Base-by-base conservation (phyloP, 352 stramenopile species). In the Phytophthora kernoviae region DNA sequence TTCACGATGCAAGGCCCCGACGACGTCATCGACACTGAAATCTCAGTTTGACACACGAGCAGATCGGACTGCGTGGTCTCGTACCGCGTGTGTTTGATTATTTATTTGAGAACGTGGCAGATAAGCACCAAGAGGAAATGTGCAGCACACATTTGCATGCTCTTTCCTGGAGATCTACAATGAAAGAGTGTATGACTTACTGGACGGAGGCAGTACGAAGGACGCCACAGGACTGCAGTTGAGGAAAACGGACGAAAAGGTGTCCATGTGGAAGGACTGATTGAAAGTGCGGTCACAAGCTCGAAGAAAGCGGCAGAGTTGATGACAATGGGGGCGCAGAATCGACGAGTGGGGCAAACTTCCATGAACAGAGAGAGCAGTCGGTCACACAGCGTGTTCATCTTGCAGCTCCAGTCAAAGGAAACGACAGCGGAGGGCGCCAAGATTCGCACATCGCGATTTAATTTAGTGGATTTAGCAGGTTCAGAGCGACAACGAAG, bases 391-490 rank as follows among this genome's bases (percentile, higher is more conserved):
- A 93, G 83, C 42, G 87, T 96, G 8, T 96, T 96, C 46, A 87
- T 93, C 24, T 54, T 94, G 20, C 81, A 92, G 48, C 73, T 94
- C 45, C 78, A 91, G 68, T 83, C 81, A 0, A 87, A 77, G 40
- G 81, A 90, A 34, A 83, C 63, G 9, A 81, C 69, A 0, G 18
- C 68, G 1, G 75, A 88, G 52, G 84, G 83, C 15, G 90, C 79
- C 9, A 88, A 87, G 47, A 90, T 77, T 20, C 79, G 85, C 4
- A 77, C 73, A 7, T 98, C 96, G 5, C 95, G 96, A 5, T 92
- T 99, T 26, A 99, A 99, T 65, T 78, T 99, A 22, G 97, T 99
- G 15, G 97, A 99, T 81, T 77, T 99, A 34, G 97, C 97, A 12
- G 97, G 97, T 11, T 99, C 93, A 3, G 97, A 99, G 75, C 97